A percentile compares a stretch with the other conserved stretches of the same genome.
phyloP scores from a whole-genome alignment of 1,284 basidiomycete genomes.

The Cryptococcus deneoformans region DNA sequence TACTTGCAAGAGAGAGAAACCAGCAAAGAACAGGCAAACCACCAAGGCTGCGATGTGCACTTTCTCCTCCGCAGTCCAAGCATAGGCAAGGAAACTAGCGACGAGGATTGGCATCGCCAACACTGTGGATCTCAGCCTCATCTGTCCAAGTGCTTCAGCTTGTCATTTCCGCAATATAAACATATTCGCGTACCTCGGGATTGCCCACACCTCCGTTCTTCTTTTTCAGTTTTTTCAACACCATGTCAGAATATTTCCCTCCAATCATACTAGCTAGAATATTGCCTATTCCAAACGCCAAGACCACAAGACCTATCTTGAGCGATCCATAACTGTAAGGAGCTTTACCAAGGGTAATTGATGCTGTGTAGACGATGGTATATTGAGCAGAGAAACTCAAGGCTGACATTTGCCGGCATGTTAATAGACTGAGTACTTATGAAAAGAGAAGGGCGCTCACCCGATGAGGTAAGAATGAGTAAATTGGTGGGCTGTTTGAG shows the following conservation, averaged over 20 bases:
- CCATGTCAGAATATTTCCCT: conserved; percentile 70
- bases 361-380: conserved; percentile 64
- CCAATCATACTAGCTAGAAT: conserved; percentile 69
- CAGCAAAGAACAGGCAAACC: conserved; percentile 59
- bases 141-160: conserved; percentile 50
- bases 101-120: conserved; percentile 46
- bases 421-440: neutral
- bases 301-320: conserved; percentile 68
- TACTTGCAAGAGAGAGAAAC: conserved; percentile 65
- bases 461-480: conserved; percentile 64
- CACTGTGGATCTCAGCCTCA: conserved; percentile 66
- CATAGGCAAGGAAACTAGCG: conserved; percentile 63
- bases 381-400: conserved; percentile 68
- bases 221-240: conserved; percentile 58
- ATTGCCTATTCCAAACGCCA: conserved; percentile 68
- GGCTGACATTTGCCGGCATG: conserved; percentile 48
- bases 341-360: conserved; percentile 58
- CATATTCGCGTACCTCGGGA: conserved; percentile 59
- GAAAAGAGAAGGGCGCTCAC: conserved; percentile 47
- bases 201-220: conserved; percentile 61
- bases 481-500: conserved; percentile 65
- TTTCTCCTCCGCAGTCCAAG: conserved; percentile 68
- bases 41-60: conserved; percentile 59
- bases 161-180: neutral
- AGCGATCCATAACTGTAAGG: conserved; percentile 68